These are phyloP conservation scores for Epichloe bromicola DNA, from an alignment of 2,329 filamentous ascomycete species.

Conservation along the genomic window DNA sequence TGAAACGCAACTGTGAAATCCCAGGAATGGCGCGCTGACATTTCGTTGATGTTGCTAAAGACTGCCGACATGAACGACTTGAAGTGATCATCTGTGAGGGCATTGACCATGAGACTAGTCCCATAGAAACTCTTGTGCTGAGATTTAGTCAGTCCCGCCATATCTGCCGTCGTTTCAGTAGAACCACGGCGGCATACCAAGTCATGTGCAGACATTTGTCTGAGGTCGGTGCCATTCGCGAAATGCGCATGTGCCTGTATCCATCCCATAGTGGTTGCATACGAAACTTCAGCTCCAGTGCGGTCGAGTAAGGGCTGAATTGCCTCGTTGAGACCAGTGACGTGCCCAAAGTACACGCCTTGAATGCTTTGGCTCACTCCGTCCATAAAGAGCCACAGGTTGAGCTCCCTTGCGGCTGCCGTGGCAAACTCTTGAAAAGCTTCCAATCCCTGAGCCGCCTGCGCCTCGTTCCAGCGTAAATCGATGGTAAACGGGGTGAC, in stretches of 20 bases:
- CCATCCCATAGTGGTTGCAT: conserved; percentile 13
- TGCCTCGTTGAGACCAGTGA: not conserved
- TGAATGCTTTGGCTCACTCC: conserved; percentile 8
- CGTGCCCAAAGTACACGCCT: conserved; percentile 17
- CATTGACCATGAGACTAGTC: not conserved
- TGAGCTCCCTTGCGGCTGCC: conserved; percentile 15
- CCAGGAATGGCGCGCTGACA: conserved; percentile 2
- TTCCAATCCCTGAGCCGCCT: conserved; percentile 11
- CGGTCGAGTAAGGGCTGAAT: not conserved
- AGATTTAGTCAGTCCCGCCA: not conserved
- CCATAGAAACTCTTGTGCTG: not conserved
- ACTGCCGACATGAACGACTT: not conserved
- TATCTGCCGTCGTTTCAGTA: too few relatives aligned
- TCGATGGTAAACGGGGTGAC: conserved; percentile 13
- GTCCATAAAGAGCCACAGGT: conserved; percentile 15
- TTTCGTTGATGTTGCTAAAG: not conserved
- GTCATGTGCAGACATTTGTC: conserved; percentile 15
- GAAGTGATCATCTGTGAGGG: conserved; percentile 12
- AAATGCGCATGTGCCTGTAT: conserved; percentile 13
- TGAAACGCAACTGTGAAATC: conserved; percentile 16
- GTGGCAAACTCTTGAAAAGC: conserved; percentile 14
- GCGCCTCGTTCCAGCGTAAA: not conserved
- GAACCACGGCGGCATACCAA: conserved; percentile 10
- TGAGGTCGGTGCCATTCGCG: conserved; percentile 9
- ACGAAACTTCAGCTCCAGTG: not conserved